These are phyloP conservation scores for Vishniacozyma victoriae DNA, from an alignment of 768 basidiomycete species.

Conservation along the genomic window DNA sequence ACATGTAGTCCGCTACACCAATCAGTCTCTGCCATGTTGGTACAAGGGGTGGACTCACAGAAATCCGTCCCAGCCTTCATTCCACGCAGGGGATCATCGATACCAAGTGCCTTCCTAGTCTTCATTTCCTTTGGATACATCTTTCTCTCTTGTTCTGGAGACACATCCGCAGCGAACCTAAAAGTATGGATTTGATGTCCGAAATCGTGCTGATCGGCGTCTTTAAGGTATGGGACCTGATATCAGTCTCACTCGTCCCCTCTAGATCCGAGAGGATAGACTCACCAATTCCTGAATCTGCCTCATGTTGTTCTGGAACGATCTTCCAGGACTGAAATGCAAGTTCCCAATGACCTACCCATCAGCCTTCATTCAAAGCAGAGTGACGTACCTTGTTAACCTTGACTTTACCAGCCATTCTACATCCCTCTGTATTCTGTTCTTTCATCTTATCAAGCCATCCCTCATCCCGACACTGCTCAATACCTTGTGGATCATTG, in stretches of 20 bases:
- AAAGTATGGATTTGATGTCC: conserved; percentile 78
- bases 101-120: conserved; percentile 58
- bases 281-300: conserved; percentile 49
- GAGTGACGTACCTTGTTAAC: conserved; percentile 83
- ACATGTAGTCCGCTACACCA: conserved; percentile 65
- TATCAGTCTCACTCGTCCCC: conserved; percentile 47
- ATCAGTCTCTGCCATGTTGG: neutral
- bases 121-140: conserved; percentile 45
- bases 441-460: conserved; percentile 92
- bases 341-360: conserved; percentile 67
- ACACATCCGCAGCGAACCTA: conserved; percentile 70
- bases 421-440: conserved; percentile 91
- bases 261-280: neutral
- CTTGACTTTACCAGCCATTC: conserved; percentile 79
- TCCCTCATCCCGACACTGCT: conserved; percentile 87
- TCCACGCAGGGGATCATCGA: conserved; percentile 69
- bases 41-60: conserved; percentile 45
- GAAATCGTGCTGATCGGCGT: conserved; percentile 86
- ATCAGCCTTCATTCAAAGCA: too few relatives aligned
- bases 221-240: conserved; percentile 87
- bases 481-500: conserved; percentile 77
- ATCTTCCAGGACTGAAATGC: conserved; percentile 86
- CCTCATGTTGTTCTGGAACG: conserved; percentile 80
- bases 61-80: conserved; percentile 51
- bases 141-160: conserved; percentile 36